Percentiles rank a stretch among this genome's conserved stretches.
These are phyloP conservation scores for Glarea lozoyensis DNA, from an alignment of 495 filamentous ascomycete species.

Conservation along the genomic window DNA sequence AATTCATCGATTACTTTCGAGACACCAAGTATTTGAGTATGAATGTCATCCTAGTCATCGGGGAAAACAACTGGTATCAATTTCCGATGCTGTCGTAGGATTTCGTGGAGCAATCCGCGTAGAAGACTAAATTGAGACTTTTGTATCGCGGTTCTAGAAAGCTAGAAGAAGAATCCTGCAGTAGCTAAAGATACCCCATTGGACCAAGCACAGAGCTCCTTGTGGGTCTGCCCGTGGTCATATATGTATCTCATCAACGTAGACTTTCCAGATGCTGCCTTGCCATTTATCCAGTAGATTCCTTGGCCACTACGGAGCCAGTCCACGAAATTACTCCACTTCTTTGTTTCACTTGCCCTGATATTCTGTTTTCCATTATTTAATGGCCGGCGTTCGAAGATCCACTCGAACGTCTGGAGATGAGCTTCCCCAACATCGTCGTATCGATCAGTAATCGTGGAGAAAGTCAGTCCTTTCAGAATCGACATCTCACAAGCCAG, in stretches of 20 bases:
- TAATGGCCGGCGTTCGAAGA: slow-evolving; percentile 1
- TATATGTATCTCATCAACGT: slow-evolving; percentile 31
- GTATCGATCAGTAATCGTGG: slow-evolving; percentile 19
- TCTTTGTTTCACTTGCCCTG: no score
- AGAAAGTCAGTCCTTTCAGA: no score
- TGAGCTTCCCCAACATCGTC: slow-evolving; percentile 21
- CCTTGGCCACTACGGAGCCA: slow-evolving; percentile 15
- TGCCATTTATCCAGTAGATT: slow-evolving; percentile 30
- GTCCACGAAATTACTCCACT: slow-evolving; percentile 10
- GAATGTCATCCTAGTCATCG: neutral
- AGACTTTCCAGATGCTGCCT: slow-evolving; percentile 31
- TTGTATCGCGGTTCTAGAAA: slow-evolving; percentile 29
- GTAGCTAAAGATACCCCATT: neutral
- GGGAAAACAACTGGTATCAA: slow-evolving; percentile 6
- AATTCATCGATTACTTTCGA: no score
- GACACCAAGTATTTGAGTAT: no score
- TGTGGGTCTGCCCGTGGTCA: slow-evolving; percentile 11
- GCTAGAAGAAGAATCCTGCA: slow-evolving; percentile 33
- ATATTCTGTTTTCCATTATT: no score
- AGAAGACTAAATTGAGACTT: slow-evolving; percentile 33
- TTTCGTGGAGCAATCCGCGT: slow-evolving; percentile 28
- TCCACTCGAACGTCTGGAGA: slow-evolving; percentile 23
- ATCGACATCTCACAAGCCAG: no score
- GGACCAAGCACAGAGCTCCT: slow-evolving; percentile 19
- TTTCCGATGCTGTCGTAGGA: slow-evolving; percentile 20